These are phyloP conservation scores for Evansstolkia leycettana DNA, from an alignment of 495 filamentous ascomycete species.

Conservation along the genomic window DNA sequence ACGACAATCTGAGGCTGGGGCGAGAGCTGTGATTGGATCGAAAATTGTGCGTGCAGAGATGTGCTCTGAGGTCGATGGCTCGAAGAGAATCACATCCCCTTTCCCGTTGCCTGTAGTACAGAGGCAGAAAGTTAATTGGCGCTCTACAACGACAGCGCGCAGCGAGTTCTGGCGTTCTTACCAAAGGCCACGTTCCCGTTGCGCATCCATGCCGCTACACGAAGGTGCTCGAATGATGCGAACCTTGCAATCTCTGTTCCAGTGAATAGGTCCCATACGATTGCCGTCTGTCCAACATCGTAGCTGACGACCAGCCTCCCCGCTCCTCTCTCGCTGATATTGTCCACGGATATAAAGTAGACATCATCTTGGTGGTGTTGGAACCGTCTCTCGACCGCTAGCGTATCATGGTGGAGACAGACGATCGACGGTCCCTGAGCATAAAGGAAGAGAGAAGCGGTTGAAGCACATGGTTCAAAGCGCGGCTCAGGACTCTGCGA, in stretches of 20 bases:
- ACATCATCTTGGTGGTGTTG: constrained; percentile 75
- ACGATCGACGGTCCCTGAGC: constrained; percentile 67
- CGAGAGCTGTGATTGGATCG: constrained; percentile 84
- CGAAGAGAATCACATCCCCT: constrained; percentile 90
- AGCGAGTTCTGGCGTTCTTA: constrained; percentile 22
- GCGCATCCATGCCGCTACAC: constrained; percentile 86
- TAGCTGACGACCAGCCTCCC: constrained; percentile 87
- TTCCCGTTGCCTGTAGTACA: constrained; percentile 59
- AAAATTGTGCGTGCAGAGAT: constrained; percentile 87
- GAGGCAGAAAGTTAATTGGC: not conserved
- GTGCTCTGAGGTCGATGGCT: constrained; percentile 86
- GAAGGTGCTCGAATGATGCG: constrained; percentile 75
- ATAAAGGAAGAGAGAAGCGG: constrained; percentile 77
- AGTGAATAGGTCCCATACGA: constrained; percentile 93
- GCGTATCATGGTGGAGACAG: constrained; percentile 80
- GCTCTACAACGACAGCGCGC: not conserved
- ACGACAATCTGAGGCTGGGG: constrained; percentile 82
- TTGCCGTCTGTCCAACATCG: constrained; percentile 80
- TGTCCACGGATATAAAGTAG: constrained; percentile 75
- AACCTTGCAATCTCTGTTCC: constrained; percentile 85
- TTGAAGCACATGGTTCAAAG: constrained; percentile 78
- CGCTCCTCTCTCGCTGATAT: constrained; percentile 75
- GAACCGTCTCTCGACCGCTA: constrained; percentile 82
- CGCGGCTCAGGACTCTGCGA: constrained; percentile 38
- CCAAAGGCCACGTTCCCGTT: constrained; percentile 97